Evolutionary conservation across 2,329 filamentous ascomycete species (phyloP).

Genomic region (Pyrenophora tritici-repentis): DNA sequence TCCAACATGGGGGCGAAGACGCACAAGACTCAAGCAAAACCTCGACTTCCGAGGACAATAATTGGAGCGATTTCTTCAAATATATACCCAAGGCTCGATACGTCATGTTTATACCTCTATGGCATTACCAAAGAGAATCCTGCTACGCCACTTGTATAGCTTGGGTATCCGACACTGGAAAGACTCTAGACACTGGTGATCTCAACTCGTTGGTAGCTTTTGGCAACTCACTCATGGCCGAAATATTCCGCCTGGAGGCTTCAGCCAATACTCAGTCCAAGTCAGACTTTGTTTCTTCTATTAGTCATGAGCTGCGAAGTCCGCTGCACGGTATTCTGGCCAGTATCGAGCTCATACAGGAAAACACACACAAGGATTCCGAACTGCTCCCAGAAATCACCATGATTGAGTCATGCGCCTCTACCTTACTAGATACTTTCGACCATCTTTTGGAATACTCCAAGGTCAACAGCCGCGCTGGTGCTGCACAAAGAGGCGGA

Average conservation of each 20-base stretch:
- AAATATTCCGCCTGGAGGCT: slow-evolving; percentile 49
- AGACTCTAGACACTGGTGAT: slow-evolving; percentile 18
- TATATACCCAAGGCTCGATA: slow-evolving; percentile 12
- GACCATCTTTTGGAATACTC: slow-evolving; percentile 31
- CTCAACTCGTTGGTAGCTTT: slow-evolving; percentile 15
- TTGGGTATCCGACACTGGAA: slow-evolving; percentile 23
- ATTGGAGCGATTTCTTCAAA: slow-evolving; percentile 8
- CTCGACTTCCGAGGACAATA: not conserved
- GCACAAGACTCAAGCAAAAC: not conserved
- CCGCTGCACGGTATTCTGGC: slow-evolving; percentile 45
- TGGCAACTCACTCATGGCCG: slow-evolving; percentile 45
- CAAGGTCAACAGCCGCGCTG: slow-evolving; percentile 22
- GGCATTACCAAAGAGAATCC: slow-evolving; percentile 31
- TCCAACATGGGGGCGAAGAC: slow-evolving; percentile 1
- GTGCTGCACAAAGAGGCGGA: not conserved
- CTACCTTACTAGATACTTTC: slow-evolving; percentile 53
- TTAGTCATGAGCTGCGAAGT: slow-evolving; percentile 59
- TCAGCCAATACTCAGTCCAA: slow-evolving; percentile 49
- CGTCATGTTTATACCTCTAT: slow-evolving; percentile 30
- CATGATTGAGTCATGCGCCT: slow-evolving; percentile 55
- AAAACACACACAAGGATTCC: slow-evolving; percentile 42
- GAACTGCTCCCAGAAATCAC: slow-evolving; percentile 50
- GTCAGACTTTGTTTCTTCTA: slow-evolving; percentile 56
- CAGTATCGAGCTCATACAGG: slow-evolving; percentile 54
- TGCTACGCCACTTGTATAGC: slow-evolving; percentile 24